Conservation (phyloP, 257 asterid genomes). For the Marsdenia floribunda region DNA sequence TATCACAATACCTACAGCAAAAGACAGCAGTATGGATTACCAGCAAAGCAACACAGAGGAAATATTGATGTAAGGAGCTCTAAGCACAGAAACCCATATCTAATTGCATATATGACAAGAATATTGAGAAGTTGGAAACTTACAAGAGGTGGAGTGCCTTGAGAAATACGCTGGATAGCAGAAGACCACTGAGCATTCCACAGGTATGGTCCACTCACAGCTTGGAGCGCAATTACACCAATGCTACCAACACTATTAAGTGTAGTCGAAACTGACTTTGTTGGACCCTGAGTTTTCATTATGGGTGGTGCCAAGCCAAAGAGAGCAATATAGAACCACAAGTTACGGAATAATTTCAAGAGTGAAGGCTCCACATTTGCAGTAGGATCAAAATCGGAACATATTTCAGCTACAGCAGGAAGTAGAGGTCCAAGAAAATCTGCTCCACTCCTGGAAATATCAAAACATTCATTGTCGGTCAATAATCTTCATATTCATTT, state of each 20-base stretch:
- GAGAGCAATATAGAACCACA: conserved; percentile 99
- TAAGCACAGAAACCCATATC: neutral
- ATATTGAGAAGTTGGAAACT: conserved; percentile 29
- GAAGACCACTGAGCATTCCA: conserved; percentile 82
- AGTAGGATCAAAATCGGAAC: conserved; percentile 94
- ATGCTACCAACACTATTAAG: conserved; percentile 71
- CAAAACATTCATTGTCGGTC: conserved; percentile 24
- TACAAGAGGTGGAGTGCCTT: conserved; percentile 99
- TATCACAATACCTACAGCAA: neutral
- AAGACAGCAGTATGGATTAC: neutral
- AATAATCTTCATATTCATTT: conserved; percentile 23
- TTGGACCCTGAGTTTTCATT: conserved; percentile 45
- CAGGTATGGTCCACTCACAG: conserved; percentile 95
- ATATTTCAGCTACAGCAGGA: conserved; percentile 96
- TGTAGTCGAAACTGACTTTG: conserved; percentile 71
- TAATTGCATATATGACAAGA: neutral
- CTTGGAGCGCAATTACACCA: conserved; percentile 78
- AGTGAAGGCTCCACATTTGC: conserved; percentile 88
- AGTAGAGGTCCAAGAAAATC: conserved; percentile 98
- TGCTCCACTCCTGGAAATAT: conserved; percentile 88
- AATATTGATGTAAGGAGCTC: neutral
- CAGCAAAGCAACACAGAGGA: neutral
- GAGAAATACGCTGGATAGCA: conserved; percentile 94
- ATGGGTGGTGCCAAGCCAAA: conserved; percentile 98
- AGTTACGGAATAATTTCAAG: conserved; percentile 86